Conservation (phyloP, 768 basidiomycete genomes). For the Phaffia australis region DNA sequence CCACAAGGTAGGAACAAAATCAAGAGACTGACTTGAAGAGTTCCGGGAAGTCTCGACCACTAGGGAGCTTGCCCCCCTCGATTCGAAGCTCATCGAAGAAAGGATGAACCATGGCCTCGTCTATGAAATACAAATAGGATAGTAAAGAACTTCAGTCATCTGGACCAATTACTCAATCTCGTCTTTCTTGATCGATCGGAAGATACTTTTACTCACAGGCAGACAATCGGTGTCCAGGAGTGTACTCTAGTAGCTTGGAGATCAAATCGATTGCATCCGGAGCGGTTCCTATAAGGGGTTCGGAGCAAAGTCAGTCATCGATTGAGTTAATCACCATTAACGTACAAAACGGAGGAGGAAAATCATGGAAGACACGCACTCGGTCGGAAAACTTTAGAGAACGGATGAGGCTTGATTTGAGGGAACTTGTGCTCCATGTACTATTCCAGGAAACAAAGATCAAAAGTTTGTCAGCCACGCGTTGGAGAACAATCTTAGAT, state of each 20-base stretch:
- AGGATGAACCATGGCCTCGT: slow-evolving; percentile 76
- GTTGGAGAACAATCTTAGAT: not conserved
- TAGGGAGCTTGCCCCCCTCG: slow-evolving; percentile 88
- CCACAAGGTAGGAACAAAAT: not conserved
- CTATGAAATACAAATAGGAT: not conserved
- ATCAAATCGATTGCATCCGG: slow-evolving; percentile 94
- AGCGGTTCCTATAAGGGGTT: slow-evolving; percentile 42
- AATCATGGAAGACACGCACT: slow-evolving; percentile 45
- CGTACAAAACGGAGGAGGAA: not conserved
- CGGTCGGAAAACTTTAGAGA: slow-evolving; percentile 98
- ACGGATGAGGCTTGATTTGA: slow-evolving; percentile 98
- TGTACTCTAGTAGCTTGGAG: slow-evolving; percentile 89
- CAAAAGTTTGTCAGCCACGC: too few relatives aligned
- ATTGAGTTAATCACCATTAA: too few relatives aligned
- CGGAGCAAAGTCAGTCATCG: too few relatives aligned
- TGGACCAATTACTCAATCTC: too few relatives aligned
- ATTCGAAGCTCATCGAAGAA: slow-evolving; percentile 94
- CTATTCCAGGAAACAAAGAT: slow-evolving; percentile 24
- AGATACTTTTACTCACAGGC: slow-evolving; percentile 40
- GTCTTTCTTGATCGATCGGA: too few relatives aligned
- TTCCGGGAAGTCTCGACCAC: slow-evolving; percentile 87
- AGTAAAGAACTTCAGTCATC: not conserved
- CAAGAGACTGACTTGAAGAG: slow-evolving; percentile 71
- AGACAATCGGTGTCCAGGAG: slow-evolving; percentile 82
- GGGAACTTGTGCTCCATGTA: slow-evolving; percentile 99